These are phyloP conservation scores for Circinella umbellata DNA, from an alignment of 371 early-diverging fungal genomes.

Conservation along the genomic window DNA sequence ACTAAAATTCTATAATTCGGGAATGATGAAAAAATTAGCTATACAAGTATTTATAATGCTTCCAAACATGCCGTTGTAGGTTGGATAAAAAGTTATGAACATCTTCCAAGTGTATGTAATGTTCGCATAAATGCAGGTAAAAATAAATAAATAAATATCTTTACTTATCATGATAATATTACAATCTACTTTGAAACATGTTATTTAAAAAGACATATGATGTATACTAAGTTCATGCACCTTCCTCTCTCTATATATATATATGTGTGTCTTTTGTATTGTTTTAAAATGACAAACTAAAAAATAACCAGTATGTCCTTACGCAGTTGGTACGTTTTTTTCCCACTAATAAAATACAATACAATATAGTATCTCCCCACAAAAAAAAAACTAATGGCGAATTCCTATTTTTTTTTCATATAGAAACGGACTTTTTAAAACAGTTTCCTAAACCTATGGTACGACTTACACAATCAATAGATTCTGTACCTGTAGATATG, in stretches of 20 bases:
- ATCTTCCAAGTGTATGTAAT: constrained; percentile 20
- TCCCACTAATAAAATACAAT: too few relatives aligned
- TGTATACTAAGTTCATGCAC: not conserved
- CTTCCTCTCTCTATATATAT: not conserved
- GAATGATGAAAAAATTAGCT: not conserved
- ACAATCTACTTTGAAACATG: not conserved
- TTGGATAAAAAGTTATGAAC: constrained; percentile 24
- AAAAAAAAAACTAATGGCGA: not conserved
- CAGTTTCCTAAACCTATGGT: not conserved
- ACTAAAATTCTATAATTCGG: not conserved
- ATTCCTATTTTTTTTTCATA: not conserved
- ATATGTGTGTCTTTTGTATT: not conserved
- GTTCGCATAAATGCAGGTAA: constrained; percentile 29
- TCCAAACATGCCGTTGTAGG: constrained; percentile 29
- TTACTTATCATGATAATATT: too few relatives aligned
- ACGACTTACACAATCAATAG: not conserved
- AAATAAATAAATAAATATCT: not conserved
- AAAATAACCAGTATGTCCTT: not conserved
- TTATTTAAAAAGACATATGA: not conserved
- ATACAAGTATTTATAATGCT: constrained; percentile 9
- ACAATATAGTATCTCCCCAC: not conserved
- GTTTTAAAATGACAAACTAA: not conserved
- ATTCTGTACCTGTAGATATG: not conserved
- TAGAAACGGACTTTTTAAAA: not conserved
- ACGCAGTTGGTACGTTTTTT: constrained; percentile 1